Evolutionary conservation across 2,329 filamentous ascomycete genomes (phyloP), one percentile per base, ranked within the genome.

Genomic region (Bipolaris victoriae): DNA sequence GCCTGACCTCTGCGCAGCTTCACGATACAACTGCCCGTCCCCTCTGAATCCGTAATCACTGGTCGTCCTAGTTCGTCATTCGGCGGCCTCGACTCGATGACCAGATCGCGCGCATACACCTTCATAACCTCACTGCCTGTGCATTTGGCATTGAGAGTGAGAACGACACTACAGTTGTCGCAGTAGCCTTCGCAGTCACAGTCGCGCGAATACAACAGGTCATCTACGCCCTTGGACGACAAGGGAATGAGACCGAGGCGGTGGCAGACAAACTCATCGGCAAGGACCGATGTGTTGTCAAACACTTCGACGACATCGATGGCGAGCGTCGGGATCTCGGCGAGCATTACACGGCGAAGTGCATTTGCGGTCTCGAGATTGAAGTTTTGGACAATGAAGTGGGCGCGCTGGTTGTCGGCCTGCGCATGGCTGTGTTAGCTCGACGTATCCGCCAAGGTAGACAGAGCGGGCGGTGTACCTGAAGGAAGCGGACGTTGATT

Each of bases 141-240:
- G 78, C 92, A 97, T 73, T 90, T 89, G 40, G 92, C 94, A 72
- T 97, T 89, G 37, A 99, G 84, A 3, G 86, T 89, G 26, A 99
- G 85, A 22, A 88, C 90, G 49, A 98, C 90, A 66, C 90, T 91
- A 82, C 95, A 99, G 68, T 90, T 86, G 65, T 96, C 90, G 81
- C 95, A 99, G 81, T 93, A 92, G 70, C 94, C 89, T 69, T 97
- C 94, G 82, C 95, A 99, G 73, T 96, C 92, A 82, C 95, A 99
- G 79, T 98, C 94, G 72, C 94, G 90, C 47, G 90, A 90, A 80
- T 97, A 97, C 63, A 90, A 84, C 61, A 98, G 85, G 49, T 88
- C 83, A 65, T 93, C 90, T 68, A 94, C 88, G 72, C 91, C 90
- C 71, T 91, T 90, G 56, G 91, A 91, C 75, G 90, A 88, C 46